Evolutionary conservation across 73 alveolate species (phyloP), one percentile per base, ranked within the genome.

Genomic region (Paramecium bursaria): DNA sequence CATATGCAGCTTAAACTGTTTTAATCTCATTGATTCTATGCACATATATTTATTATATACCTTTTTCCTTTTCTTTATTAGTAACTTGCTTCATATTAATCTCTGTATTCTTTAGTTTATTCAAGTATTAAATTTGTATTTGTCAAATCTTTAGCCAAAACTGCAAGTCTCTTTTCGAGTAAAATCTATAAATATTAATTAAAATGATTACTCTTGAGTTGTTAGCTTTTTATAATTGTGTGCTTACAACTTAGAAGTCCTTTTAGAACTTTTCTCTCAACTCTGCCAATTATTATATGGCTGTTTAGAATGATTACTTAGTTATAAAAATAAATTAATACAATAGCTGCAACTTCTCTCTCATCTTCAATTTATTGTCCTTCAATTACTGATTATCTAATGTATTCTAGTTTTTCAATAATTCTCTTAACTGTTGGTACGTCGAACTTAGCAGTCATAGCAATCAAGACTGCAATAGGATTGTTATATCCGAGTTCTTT

Each of bases 351-450:
- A 2, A 47, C 44, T 39, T 67, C 82, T 67, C 35, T 25, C 50
- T 67, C 82, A 39, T 67, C 82, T 39, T 67, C 82, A 21, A 15
- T 39, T 67, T 67, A 0, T 47, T 25, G 19, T 35, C 33, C 22
- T 9, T 29, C 48, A 3, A 67, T 67, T 3, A 67, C 82, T 21
- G 82, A 53, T 39, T 67, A 21, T 39, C 82, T 67, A 67, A 67
- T 67, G 27, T 67, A 57, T 1, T 67, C 82, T 11, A 67, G 44
- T 39, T 67, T 67, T 19, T 67, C 82, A 39, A 67, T 67, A 15
- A 67, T 67, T 67, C 82, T 67, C 44, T 31, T 67, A 33, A 67
- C 82, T 9, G 82, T 67, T 67, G 82, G 60, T 9, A 39, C 82
- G 44, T 67, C 82, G 21, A 67, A 67, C 44, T 67, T 67, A 33